Conservation (phyloP, 129 eudicot genomes). For the Lactuca sativa region DNA sequence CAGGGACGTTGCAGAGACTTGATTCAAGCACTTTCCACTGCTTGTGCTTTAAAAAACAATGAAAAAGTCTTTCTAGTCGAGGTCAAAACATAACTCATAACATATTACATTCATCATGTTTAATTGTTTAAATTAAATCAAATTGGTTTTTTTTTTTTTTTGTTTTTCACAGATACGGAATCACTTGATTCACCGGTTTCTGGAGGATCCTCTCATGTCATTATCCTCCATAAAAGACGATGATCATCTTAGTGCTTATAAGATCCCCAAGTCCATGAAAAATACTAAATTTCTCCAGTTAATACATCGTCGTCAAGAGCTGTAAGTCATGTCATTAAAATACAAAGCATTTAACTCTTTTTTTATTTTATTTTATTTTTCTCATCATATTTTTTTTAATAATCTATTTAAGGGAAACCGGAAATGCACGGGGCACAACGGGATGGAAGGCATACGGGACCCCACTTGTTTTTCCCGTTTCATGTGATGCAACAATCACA, state of each 20-base stretch:
- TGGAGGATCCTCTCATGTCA: slow-evolving; percentile 82
- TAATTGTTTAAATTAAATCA: background rate
- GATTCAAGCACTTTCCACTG: slow-evolving; percentile 70
- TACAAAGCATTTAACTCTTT: too few relatives aligned
- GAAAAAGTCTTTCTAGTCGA: slow-evolving; percentile 93
- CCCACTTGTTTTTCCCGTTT: slow-evolving; percentile 81
- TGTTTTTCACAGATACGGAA: slow-evolving; percentile 59
- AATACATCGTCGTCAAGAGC: slow-evolving; percentile 85
- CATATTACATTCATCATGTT: too few relatives aligned
- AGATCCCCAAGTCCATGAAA: slow-evolving; percentile 63
- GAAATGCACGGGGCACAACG: slow-evolving; percentile 47
- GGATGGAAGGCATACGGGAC: slow-evolving; percentile 96
- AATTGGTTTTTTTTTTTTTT: too few relatives aligned
- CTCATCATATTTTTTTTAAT: background rate
- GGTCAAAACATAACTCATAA: slow-evolving; percentile 32
- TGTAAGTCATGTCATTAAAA: slow-evolving; percentile 36
- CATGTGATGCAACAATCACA: slow-evolving; percentile 66
- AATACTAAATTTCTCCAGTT: slow-evolving; percentile 71
- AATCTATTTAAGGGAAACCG: slow-evolving; percentile 49
- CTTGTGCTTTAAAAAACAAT: slow-evolving; percentile 68
- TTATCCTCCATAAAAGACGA: slow-evolving; percentile 81
- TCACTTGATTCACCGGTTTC: slow-evolving; percentile 78
- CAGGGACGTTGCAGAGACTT: slow-evolving; percentile 94
- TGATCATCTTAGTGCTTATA: slow-evolving; percentile 89
- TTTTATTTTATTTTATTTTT: slow-evolving; percentile 6